These are phyloP conservation scores for Aspergillus bertholletiae DNA, from an alignment of 495 filamentous ascomycete species.

Conservation along the genomic window DNA sequence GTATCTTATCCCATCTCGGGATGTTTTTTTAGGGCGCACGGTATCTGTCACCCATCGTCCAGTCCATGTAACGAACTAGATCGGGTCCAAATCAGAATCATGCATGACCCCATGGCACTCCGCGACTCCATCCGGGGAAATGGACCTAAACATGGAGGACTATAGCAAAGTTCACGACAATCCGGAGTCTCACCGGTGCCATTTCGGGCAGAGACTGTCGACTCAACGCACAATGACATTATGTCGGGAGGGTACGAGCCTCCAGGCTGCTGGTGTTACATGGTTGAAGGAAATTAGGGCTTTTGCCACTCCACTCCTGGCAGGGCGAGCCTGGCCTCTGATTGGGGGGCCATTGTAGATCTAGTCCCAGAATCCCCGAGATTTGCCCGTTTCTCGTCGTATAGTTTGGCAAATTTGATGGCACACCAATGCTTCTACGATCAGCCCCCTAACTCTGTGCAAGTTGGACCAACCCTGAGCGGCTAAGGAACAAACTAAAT, in stretches of 20 bases:
- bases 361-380: background rate
- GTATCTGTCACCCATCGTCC: too few species aligned
- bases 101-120: background rate
- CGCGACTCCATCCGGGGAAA: background rate
- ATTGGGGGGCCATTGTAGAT: background rate
- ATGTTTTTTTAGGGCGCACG: too few species aligned
- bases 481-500: background rate
- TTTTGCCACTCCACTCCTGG: background rate
- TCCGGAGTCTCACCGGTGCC: conserved; percentile 1
- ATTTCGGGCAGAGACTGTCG: background rate
- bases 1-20: too few species aligned
- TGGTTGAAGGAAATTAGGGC: background rate
- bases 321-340: background rate
- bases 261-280: background rate
- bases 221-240: background rate
- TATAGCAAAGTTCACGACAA: background rate
- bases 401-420: background rate
- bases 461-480: background rate
- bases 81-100: background rate
- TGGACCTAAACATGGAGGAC: background rate
- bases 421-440: background rate
- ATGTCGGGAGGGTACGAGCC: background rate
- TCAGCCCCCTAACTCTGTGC: background rate
- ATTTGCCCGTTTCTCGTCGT: conserved; percentile 14
- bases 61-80: too few species aligned